Conservation (phyloP, 345 rosid genomes). For the Adansonia digitata region DNA sequence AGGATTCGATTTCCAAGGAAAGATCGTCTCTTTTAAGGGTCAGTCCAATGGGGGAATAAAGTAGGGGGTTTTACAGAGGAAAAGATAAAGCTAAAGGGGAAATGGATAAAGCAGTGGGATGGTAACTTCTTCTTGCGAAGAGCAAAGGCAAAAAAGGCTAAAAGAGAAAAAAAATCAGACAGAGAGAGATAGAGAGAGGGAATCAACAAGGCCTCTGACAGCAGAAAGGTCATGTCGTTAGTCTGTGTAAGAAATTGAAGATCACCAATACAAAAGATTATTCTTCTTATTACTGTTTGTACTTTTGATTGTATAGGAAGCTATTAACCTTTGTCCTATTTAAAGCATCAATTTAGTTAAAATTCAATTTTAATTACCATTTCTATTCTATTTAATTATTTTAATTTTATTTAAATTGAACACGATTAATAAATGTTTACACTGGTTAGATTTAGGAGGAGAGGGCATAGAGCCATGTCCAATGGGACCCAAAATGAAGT, state of each 20-base stretch:
- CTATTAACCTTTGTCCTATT: conserved; percentile 10
- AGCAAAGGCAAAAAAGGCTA: conserved; percentile 29
- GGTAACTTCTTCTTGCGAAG: conserved; percentile 60
- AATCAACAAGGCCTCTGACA: conserved; percentile 43
- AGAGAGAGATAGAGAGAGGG: conserved; percentile 4
- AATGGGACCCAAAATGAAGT: not conserved
- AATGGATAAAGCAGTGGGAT: conserved; percentile 40
- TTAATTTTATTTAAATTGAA: too few species aligned
- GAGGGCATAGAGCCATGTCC: not conserved
- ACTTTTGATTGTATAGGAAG: not conserved
- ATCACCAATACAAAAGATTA: conserved; percentile 36
- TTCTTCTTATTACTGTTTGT: conserved; percentile 41
- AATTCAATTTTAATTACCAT: not conserved
- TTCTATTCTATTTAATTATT: not conserved
- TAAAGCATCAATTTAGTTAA: not conserved
- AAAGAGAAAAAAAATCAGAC: conserved; percentile 2
- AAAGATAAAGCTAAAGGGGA: conserved; percentile 30
- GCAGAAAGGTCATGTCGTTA: conserved; percentile 39
- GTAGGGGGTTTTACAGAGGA: conserved; percentile 27
- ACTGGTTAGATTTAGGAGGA: too few species aligned
- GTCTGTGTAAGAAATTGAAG: conserved; percentile 42
- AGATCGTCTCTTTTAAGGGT: conserved; percentile 54
- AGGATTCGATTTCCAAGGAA: conserved; percentile 41
- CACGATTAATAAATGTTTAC: too few species aligned
- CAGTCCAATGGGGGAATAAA: conserved; percentile 57